phyloP scores from a whole-genome alignment of 2,329 filamentous ascomycete species.

The Penicillium janthinellum region DNA sequence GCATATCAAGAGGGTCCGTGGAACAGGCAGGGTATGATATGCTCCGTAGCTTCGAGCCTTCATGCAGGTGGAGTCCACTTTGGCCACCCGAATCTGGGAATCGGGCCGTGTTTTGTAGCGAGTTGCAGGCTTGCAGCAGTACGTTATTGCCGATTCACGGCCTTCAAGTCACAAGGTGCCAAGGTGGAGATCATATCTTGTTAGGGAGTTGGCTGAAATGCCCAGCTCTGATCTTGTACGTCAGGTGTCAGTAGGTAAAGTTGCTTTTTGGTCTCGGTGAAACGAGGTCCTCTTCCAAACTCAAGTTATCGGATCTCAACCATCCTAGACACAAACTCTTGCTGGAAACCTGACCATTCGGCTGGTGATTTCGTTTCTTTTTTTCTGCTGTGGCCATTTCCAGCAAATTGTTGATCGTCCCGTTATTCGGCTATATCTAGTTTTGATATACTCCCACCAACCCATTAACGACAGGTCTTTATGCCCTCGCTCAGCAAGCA shows the following conservation, averaged over 20 bases:
- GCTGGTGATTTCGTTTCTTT: not conserved
- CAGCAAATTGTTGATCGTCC: not conserved
- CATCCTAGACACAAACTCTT: not conserved
- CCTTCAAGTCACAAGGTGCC: not conserved
- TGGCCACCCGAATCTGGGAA: slow-evolving; percentile 3
- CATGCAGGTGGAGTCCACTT: slow-evolving; percentile 23
- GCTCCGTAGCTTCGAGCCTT: slow-evolving; percentile 17
- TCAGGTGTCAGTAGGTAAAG: not conserved
- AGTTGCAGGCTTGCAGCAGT: not conserved
- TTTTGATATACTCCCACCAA: slow-evolving; percentile 1
- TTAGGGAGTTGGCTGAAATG: slow-evolving; percentile 8
- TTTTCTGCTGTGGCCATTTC: not conserved
- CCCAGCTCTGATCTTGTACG: slow-evolving; percentile 9
- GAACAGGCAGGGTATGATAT: slow-evolving; percentile 20
- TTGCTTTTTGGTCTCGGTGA: not conserved
- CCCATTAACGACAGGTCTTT: not conserved
- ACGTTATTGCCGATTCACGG: not conserved
- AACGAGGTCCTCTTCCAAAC: not conserved
- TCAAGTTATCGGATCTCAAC: slow-evolving; percentile 15
- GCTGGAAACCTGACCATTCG: not conserved
- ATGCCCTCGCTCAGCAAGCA: not conserved
- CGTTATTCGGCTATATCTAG: not conserved
- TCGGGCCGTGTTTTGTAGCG: slow-evolving; percentile 8
- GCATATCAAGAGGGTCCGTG: slow-evolving; percentile 21
- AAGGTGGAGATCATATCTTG: not conserved